Conservation (phyloP, 148 eudicot genomes). For the Chenopodium berlandieri region DNA sequence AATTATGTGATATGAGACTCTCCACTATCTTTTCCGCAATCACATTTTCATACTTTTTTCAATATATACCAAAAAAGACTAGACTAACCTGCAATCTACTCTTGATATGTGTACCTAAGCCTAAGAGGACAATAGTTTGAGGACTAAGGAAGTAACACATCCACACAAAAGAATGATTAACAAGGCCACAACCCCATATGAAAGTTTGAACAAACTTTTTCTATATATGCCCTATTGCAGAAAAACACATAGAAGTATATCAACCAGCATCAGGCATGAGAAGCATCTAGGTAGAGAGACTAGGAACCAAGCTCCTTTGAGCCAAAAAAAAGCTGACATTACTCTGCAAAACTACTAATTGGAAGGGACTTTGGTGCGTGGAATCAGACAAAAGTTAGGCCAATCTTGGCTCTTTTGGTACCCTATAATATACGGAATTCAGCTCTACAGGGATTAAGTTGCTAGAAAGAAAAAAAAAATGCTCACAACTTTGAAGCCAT, state of each 20-base stretch:
- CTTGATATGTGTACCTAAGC: neutral
- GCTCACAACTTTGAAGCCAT: neutral
- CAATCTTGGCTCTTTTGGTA: neutral
- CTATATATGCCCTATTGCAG: neutral
- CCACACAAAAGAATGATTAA: neutral
- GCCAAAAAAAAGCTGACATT: neutral
- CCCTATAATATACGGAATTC: neutral
- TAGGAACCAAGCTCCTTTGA: neutral
- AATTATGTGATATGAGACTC: no score
- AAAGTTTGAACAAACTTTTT: neutral
- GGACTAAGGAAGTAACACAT: neutral
- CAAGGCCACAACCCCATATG: neutral
- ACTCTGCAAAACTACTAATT: neutral
- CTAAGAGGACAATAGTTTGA: no score
- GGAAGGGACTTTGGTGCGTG: neutral
- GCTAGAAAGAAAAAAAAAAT: neutral
- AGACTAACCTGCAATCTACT: no score
- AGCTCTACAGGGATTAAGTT: neutral
- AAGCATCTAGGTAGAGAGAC: neutral
- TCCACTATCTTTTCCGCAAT: no score
- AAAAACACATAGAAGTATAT: neutral
- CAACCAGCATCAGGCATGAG: neutral
- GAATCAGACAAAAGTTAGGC: neutral
- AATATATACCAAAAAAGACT: no score
- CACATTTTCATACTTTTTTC: no score